Evolutionary conservation across 441 rosid genomes (phyloP), one percentile per base, ranked within the genome.

Genomic region (Arabidopsis hybrid): DNA sequence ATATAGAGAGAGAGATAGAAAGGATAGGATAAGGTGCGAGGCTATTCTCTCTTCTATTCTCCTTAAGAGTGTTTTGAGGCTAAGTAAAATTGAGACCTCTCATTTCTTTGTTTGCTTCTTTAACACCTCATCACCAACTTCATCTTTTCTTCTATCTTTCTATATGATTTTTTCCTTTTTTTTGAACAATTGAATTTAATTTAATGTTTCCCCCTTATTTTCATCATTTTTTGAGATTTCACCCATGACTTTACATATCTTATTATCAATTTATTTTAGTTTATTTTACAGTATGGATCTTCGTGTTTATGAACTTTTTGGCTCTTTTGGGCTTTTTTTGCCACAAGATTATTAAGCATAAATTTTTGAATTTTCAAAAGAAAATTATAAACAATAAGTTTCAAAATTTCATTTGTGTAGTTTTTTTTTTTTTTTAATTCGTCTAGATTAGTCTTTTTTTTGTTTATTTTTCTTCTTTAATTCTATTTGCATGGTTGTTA

Each of bases 1-100:
- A 60, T 59, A 47, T 55, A 46, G 42, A 21, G 55, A 39, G 56
- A 42, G 66, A 62, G 70, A 70, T 7, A 42, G 72, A 70, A 45
- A 65, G 74, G 79, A 77, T 64, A 71, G 65, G 99, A 89, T 92
- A 89, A 90, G 95, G 89, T 86, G 71, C 80, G 84, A 68, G 67
- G 42, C 68, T 32, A 21, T 47, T 46, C 76, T 65, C 60, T 43
- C 68, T 65, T 8, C 31, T 31, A 31, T 4, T 31, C 13, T 36
- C 52, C 51, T 59, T 45, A 40, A 78, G 78, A 74, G 68, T 65
- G 75, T 78, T 79, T 77, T 50, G 81, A 78, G 89, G 88, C 82
- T 76, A 78, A 82, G 78, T 72, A 62, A 72, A 89, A 78, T 86
- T 83, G 72, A 79, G 86, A 76, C 97, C 97, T 83, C 96, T 85